Evolutionary conservation across 805 yeast species (phyloP).

Genomic region (Monosporozyma yasuniensis): DNA sequence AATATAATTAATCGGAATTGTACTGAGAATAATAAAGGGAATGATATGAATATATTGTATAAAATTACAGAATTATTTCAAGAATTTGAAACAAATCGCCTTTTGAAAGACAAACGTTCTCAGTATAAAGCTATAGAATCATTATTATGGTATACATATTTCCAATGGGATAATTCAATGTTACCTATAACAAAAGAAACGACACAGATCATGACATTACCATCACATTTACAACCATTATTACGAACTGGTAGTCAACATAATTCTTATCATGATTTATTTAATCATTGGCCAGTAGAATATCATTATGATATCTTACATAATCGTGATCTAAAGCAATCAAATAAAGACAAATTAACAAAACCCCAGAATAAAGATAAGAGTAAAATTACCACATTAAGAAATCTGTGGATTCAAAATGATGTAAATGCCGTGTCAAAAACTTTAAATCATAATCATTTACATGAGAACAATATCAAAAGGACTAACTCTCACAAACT

Average conservation of each 20-base stretch:
- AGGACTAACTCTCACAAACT: background rate
- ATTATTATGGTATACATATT: background rate
- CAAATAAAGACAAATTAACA: background rate
- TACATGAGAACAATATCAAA: background rate
- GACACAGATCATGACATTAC: background rate
- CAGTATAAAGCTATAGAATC: background rate
- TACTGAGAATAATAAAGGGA: background rate
- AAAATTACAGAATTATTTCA: background rate
- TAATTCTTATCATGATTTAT: background rate
- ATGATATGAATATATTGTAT: background rate
- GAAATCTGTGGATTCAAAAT: background rate
- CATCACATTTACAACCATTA: conserved; percentile 6
- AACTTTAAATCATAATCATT: background rate
- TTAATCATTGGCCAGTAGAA: conserved; percentile 7
- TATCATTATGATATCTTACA: conserved; percentile 1
- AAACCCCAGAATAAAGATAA: conserved; percentile 1
- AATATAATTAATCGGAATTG: background rate
- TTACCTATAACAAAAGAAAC: background rate
- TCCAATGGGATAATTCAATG: conserved; percentile 4
- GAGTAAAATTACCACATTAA: background rate
- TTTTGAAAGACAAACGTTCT: background rate
- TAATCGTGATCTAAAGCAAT: background rate
- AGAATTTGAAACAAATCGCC: background rate
- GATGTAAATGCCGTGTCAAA: background rate
- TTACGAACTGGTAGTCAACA: background rate